These are phyloP conservation scores for Phaeosphaeriaceae sp. DNA, from an alignment of 2,329 filamentous ascomycete species.

Conservation along the genomic window DNA sequence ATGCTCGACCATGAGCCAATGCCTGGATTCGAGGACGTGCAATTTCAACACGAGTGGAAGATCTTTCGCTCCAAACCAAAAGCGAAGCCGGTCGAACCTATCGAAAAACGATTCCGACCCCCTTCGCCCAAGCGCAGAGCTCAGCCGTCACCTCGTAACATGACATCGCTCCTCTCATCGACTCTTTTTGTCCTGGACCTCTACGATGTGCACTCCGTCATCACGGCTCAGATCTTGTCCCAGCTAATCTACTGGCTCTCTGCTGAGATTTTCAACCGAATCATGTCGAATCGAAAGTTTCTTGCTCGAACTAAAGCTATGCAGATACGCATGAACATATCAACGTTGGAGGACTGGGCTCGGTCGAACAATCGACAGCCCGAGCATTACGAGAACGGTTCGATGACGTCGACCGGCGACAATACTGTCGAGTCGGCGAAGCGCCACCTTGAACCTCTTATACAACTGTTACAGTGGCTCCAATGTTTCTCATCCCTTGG, in stretches of 20 bases:
- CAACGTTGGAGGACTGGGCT: conserved; percentile 94
- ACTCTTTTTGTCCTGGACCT: conserved; percentile 96
- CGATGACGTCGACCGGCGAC: conserved; percentile 84
- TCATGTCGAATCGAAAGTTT: conserved; percentile 96
- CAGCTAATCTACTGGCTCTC: conserved; percentile 97
- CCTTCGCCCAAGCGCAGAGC: conserved; percentile 92
- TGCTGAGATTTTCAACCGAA: conserved; percentile 94
- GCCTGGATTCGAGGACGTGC: conserved; percentile 93
- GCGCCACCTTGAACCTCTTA: conserved; percentile 84
- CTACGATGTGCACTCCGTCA: conserved; percentile 99
- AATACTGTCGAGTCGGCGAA: conserved; percentile 84
- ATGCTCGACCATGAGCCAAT: conserved; percentile 99
- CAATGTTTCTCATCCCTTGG: conserved; percentile 96
- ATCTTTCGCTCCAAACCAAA: conserved; percentile 91
- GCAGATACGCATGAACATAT: conserved; percentile 99
- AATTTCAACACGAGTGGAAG: conserved; percentile 99
- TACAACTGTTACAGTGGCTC: conserved; percentile 95
- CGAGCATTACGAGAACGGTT: conserved; percentile 93
- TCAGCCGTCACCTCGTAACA: conserved; percentile 90
- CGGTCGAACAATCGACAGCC: conserved; percentile 90
- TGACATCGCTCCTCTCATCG: conserved; percentile 92
- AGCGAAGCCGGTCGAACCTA: conserved; percentile 81
- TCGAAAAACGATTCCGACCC: conserved; percentile 88
- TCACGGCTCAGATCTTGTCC: conserved; percentile 87
- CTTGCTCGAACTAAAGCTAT: conserved; percentile 96